phyloP scores from a whole-genome alignment of 495 filamentous ascomycete genomes.

The Penicillium waksmanii region DNA sequence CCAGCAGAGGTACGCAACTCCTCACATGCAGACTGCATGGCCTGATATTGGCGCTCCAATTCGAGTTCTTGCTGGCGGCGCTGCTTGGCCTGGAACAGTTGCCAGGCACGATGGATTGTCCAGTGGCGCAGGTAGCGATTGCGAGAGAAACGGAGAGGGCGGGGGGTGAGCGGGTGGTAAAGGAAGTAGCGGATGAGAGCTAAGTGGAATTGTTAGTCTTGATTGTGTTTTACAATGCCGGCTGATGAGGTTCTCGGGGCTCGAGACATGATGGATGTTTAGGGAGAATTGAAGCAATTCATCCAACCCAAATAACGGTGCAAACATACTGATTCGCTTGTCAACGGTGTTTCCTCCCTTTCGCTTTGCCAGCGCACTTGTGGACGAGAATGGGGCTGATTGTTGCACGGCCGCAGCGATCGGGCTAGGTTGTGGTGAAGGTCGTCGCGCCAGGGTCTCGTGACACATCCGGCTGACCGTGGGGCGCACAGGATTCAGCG shows the following conservation, averaged over 20 bases:
- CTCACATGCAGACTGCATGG: conserved; percentile 80
- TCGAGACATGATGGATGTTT: not conserved
- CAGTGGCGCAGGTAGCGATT: conserved; percentile 92
- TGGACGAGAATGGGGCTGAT: conserved; percentile 49
- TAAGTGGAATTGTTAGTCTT: conserved; percentile 24
- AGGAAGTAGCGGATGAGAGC: conserved; percentile 70
- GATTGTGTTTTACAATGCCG: conserved; percentile 6
- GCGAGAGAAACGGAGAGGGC: conserved; percentile 83
- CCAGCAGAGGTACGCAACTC: conserved; percentile 72
- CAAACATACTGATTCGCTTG: conserved; percentile 54
- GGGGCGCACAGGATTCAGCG: conserved; percentile 35
- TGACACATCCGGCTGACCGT: conserved; percentile 33
- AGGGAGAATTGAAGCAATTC: not conserved
- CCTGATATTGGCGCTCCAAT: conserved; percentile 75
- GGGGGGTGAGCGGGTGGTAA: conserved; percentile 65
- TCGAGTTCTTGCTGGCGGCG: conserved; percentile 61
- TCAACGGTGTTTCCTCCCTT: conserved; percentile 33
- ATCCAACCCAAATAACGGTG: conserved; percentile 12
- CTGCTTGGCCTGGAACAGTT: conserved; percentile 68
- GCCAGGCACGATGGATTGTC: conserved; percentile 98
- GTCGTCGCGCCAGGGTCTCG: conserved; percentile 30
- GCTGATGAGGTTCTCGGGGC: not conserved
- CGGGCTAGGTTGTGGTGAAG: conserved; percentile 31
- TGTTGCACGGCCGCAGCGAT: conserved; percentile 39
- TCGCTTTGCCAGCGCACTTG: conserved; percentile 40